phyloP scores from a whole-genome alignment of 768 basidiomycete species.

The Leccinellum rugosiceps region DNA sequence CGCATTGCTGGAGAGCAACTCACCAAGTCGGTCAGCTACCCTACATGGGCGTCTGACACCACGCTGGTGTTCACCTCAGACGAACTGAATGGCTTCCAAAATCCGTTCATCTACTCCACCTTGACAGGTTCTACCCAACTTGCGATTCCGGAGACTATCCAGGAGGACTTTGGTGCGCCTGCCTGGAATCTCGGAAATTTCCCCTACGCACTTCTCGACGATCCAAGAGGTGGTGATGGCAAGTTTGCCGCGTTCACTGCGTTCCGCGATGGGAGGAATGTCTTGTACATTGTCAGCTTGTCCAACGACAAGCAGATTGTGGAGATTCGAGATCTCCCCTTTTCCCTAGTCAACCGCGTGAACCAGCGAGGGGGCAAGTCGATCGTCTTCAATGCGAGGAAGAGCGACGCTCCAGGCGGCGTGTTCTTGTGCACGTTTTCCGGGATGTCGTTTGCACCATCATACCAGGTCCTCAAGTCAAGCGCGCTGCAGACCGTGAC shows the following conservation, averaged over 20 bases:
- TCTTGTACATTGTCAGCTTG: constrained; percentile 34
- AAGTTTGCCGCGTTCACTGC: constrained; percentile 32
- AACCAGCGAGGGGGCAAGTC: constrained; percentile 19
- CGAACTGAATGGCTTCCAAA: constrained; percentile 55
- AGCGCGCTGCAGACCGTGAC: constrained; percentile 17
- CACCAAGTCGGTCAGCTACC: constrained; percentile 53
- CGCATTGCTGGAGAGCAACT: constrained; percentile 52
- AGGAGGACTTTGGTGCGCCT: constrained; percentile 56
- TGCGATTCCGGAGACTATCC: constrained; percentile 37
- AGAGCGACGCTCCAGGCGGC: constrained; percentile 30
- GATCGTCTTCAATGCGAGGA: constrained; percentile 35
- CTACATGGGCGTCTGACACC: constrained; percentile 56
- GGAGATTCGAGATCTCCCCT: constrained; percentile 33
- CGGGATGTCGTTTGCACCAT: constrained; percentile 20
- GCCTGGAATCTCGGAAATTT: constrained; percentile 51
- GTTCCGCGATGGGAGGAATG: constrained; percentile 31
- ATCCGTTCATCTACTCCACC: constrained; percentile 58
- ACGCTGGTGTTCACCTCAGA: constrained; percentile 65
- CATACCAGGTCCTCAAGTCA: constrained; percentile 22
- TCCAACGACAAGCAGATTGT: constrained; percentile 22
- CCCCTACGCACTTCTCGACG: constrained; percentile 46
- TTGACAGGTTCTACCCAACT: constrained; percentile 27
- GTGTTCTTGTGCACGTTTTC: constrained; percentile 30
- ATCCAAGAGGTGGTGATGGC: constrained; percentile 17
- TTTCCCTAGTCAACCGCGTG: constrained; percentile 27